Conservation (phyloP, 2,329 filamentous ascomycete genomes). For the Aureobasidium musti region DNA sequence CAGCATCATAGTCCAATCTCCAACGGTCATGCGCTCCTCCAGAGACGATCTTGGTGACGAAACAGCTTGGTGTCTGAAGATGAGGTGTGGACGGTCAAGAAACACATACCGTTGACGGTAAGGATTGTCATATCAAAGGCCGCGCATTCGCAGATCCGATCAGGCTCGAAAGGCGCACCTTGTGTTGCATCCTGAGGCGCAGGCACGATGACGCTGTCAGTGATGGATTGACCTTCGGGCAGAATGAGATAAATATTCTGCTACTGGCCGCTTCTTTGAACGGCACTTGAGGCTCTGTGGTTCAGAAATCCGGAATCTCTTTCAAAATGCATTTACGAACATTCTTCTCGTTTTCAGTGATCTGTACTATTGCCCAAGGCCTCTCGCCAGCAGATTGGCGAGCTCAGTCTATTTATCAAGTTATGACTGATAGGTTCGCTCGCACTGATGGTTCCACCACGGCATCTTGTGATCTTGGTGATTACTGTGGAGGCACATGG, state of each 20-base stretch:
- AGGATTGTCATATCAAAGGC: neutral
- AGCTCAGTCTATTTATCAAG: slow-evolving; percentile 46
- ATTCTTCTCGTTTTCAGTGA: neutral
- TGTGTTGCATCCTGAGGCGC: slow-evolving; percentile 16
- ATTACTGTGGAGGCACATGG: slow-evolving; percentile 65
- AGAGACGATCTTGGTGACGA: neutral
- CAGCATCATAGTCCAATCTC: slow-evolving; percentile 14
- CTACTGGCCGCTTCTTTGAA: neutral
- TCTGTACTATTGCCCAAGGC: neutral
- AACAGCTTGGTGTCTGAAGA: neutral
- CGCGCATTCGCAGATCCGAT: neutral
- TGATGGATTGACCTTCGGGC: neutral
- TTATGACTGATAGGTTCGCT: slow-evolving; percentile 49
- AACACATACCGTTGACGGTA: neutral
- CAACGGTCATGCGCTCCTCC: slow-evolving; percentile 9
- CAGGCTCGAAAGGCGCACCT: neutral
- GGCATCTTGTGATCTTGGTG: slow-evolving; percentile 38
- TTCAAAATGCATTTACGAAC: neutral
- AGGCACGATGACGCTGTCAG: slow-evolving; percentile 13
- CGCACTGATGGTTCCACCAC: slow-evolving; percentile 45
- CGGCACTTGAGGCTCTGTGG: neutral
- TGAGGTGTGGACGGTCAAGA: neutral
- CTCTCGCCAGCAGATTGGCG: slow-evolving; percentile 43
- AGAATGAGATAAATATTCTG: slow-evolving; percentile 1
- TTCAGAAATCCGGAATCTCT: neutral